These are phyloP conservation scores for Epichloe aotearoae DNA, from an alignment of 2,329 filamentous ascomycete species.

Conservation along the genomic window DNA sequence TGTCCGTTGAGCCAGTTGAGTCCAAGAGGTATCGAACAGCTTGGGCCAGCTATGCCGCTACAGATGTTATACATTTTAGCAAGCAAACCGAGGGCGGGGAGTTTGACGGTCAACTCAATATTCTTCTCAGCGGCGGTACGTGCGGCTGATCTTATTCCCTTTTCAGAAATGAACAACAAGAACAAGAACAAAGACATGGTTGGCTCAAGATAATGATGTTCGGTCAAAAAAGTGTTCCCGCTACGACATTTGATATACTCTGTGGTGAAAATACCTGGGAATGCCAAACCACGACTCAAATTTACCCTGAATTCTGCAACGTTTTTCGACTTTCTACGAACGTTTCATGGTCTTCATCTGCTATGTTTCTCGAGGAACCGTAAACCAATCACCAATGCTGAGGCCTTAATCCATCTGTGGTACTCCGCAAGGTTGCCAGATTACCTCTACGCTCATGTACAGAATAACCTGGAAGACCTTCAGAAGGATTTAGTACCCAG, in stretches of 20 bases:
- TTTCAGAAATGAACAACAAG: too few relatives aligned
- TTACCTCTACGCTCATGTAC: not conserved
- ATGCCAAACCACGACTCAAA: conserved; percentile 7
- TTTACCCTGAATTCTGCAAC: conserved; percentile 7
- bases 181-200: too few relatives aligned
- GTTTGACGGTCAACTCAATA: conserved; percentile 9
- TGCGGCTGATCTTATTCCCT: conserved; percentile 4
- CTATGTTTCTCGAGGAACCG: not conserved
- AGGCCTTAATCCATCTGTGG: conserved; percentile 14
- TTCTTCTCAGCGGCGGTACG: conserved; percentile 12
- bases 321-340: not conserved
- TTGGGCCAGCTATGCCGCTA: conserved; percentile 12
- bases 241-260: conserved; percentile 16
- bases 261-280: conserved; percentile 10
- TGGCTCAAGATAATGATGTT: too few relatives aligned
- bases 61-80: conserved; percentile 14
- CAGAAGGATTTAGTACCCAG: not conserved
- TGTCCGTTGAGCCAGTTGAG: not conserved
- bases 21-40: not conserved
- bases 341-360: not conserved
- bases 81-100: conserved; percentile 13
- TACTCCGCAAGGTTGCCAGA: conserved; percentile 13
- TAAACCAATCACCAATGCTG: conserved; percentile 10
- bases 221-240: conserved; percentile 6
- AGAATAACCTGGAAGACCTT: not conserved